phyloP scores from a whole-genome alignment of 129 eudicot genomes.

The Chrysanthemum seticuspe region DNA sequence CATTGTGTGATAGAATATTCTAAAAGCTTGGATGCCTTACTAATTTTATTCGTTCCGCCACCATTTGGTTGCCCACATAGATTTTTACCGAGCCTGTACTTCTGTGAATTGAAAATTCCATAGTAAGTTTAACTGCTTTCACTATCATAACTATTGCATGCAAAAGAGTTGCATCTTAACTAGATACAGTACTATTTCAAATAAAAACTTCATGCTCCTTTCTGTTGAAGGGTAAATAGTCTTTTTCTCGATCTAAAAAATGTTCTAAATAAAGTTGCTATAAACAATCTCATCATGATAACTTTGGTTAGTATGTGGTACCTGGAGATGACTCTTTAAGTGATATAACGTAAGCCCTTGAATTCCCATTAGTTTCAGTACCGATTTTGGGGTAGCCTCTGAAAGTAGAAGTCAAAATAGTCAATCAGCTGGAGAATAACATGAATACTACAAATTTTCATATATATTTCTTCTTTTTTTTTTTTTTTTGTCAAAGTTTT shows the following conservation, averaged over 20 bases:
- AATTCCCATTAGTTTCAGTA: slow-evolving; percentile 90
- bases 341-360: slow-evolving; percentile 94
- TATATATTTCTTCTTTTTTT: not conserved
- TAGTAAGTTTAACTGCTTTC: slow-evolving; percentile 5
- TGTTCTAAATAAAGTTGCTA: too few relatives aligned
- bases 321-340: slow-evolving; percentile 98
- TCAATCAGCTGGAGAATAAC: slow-evolving; percentile 16
- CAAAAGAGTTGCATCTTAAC: not conserved
- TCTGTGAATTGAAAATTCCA: slow-evolving; percentile 46
- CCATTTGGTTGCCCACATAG: slow-evolving; percentile 61
- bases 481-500: too few relatives aligned
- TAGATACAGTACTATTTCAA: too few relatives aligned
- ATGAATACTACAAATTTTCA: not conserved
- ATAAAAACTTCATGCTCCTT: too few relatives aligned
- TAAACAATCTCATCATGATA: not conserved
- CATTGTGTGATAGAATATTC: not conserved
- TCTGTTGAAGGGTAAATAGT: too few relatives aligned
- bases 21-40: slow-evolving; percentile 37
- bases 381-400: slow-evolving; percentile 99
- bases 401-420: slow-evolving; percentile 23
- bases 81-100: slow-evolving; percentile 88
- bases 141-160: slow-evolving; percentile 4
- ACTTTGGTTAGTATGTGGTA: slow-evolving; percentile 26
- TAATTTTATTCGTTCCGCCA: slow-evolving; percentile 53
- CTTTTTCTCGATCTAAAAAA: too few relatives aligned